phyloP scores from a whole-genome alignment of 106 monocot genomes.

The Dendrobium huoshanense region DNA sequence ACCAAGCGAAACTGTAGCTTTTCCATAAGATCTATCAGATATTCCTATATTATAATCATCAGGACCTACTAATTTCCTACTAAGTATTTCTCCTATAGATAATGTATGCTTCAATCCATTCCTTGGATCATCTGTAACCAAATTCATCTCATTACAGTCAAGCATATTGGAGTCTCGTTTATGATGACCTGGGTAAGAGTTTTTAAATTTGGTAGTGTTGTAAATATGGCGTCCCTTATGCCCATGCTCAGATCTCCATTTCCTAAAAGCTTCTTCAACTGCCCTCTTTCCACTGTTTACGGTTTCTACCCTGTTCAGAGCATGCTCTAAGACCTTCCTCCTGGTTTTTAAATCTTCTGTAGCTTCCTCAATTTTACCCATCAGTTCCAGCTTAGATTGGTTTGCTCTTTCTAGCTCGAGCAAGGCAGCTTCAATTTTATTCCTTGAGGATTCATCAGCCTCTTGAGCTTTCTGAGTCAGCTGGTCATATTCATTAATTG shows the following conservation, averaged over 20 bases:
- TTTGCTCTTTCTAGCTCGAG: constrained; percentile 55
- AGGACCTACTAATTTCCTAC: constrained; percentile 54
- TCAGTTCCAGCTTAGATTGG: constrained; percentile 28
- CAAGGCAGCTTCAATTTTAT: constrained; percentile 46
- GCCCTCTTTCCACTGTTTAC: constrained; percentile 55
- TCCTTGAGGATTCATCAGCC: constrained; percentile 47
- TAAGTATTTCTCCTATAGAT: constrained; percentile 83
- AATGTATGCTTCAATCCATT: constrained; percentile 32
- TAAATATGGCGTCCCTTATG: constrained; percentile 33
- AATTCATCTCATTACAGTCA: constrained; percentile 20
- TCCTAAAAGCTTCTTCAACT: constrained; percentile 57
- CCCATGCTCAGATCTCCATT: constrained; percentile 58
- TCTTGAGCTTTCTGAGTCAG: constrained; percentile 46
- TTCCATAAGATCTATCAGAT: neutral
- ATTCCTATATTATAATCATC: constrained; percentile 23
- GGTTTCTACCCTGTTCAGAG: constrained; percentile 42
- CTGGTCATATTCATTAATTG: constrained; percentile 44
- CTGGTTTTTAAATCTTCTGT: constrained; percentile 42
- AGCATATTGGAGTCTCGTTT: constrained; percentile 32
- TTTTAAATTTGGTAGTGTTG: constrained; percentile 63
- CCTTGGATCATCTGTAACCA: constrained; percentile 21
- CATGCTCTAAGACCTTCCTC: constrained; percentile 46
- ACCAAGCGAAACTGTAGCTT: neutral
- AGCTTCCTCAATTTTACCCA: constrained; percentile 51
- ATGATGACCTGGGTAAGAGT: constrained; percentile 20